These are phyloP conservation scores for Chlamydomonas urium DNA, from an alignment of 139 green algal species.

Conservation along the genomic window DNA sequence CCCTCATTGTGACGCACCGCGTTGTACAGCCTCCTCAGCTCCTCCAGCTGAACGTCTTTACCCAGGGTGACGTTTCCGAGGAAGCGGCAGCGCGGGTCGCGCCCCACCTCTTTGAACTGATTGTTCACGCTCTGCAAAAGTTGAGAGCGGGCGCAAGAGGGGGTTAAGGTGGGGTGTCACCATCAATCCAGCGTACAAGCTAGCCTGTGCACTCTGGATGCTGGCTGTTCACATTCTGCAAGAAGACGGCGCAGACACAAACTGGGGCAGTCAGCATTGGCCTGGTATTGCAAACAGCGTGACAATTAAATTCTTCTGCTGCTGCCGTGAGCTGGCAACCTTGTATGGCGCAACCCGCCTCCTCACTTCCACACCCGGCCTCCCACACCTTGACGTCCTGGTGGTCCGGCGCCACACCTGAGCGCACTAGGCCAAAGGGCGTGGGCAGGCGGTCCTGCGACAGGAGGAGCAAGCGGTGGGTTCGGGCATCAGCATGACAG, in stretches of 20 bases:
- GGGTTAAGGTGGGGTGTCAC: too few species aligned
- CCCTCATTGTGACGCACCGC: constrained; percentile 45
- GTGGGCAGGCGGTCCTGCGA: constrained; percentile 79
- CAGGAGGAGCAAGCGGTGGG: background rate
- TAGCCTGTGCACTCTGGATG: too few species aligned
- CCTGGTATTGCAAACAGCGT: too few species aligned
- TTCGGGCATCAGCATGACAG: background rate
- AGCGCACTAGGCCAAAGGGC: constrained; percentile 92
- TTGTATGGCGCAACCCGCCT: too few species aligned
- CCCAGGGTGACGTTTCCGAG: constrained; percentile 78
- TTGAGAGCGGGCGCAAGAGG: too few species aligned
- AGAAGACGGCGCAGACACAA: background rate
- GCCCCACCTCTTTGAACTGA: constrained; percentile 69
- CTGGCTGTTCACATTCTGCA: background rate
- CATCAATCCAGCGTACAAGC: too few species aligned
- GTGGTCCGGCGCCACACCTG: constrained; percentile 95
- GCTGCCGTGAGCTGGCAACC: too few species aligned
- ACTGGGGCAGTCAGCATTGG: background rate
- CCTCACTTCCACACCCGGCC: too few species aligned
- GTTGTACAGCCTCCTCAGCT: constrained; percentile 73
- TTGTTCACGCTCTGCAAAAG: constrained; percentile 81
- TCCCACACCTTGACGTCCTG: constrained; percentile 81
- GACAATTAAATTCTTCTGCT: too few species aligned
- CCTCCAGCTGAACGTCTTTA: constrained; percentile 56
- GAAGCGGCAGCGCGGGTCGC: constrained; percentile 59